A percentile compares a stretch with the other conserved stretches of the same genome.
Evolutionary conservation across 73 alveolate species (phyloP).

Genomic region (Stentor coeruleus): DNA sequence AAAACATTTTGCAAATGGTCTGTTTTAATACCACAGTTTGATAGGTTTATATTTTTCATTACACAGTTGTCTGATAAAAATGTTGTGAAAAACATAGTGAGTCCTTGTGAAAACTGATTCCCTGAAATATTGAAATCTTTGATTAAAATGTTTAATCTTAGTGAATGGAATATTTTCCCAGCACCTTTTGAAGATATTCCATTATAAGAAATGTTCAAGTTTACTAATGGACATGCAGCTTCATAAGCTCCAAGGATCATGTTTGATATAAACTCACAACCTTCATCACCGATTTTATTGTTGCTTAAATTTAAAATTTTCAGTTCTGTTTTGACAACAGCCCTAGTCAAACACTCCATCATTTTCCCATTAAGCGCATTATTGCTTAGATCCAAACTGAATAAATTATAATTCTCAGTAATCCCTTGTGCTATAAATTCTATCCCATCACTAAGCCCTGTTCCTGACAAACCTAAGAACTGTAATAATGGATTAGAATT

Average conservation of each 20-base stretch:
- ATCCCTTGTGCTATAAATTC: constrained; percentile 39
- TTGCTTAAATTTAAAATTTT: not conserved
- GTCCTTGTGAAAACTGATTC: not conserved
- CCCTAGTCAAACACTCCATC: not conserved
- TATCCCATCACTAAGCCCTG: constrained; percentile 28
- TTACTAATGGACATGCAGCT: not conserved
- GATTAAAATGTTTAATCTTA: not conserved
- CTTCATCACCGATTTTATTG: not conserved
- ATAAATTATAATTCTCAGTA: constrained; percentile 15
- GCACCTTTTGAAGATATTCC: constrained; percentile 3
- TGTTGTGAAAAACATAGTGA: not conserved
- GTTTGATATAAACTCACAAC: not conserved
- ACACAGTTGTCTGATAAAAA: not conserved
- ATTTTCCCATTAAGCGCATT: constrained; percentile 33
- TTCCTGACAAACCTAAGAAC: constrained; percentile 33
- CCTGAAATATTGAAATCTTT: not conserved
- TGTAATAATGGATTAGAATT: constrained; percentile 29
- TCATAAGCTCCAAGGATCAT: not conserved
- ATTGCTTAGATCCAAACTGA: constrained; percentile 30
- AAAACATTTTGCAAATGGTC: not conserved
- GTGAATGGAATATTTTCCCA: not conserved
- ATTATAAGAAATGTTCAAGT: not conserved
- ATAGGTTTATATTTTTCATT: not conserved
- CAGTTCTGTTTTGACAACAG: not conserved
- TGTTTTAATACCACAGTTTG: not conserved